Conservation (phyloP, 208 protist species). For the Leishmania amazonensis region DNA sequence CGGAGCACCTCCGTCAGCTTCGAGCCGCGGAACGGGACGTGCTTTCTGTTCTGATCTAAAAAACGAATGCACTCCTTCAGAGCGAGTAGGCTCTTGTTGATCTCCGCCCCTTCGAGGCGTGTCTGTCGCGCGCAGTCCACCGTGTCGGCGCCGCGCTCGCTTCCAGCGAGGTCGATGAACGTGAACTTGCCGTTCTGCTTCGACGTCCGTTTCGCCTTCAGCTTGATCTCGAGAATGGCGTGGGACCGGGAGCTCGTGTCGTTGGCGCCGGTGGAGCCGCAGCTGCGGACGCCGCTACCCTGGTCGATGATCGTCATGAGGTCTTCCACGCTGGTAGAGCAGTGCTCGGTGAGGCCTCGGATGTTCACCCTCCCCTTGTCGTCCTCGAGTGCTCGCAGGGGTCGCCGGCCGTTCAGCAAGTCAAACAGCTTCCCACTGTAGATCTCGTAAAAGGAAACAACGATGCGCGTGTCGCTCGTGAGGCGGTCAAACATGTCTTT, state of each 20-base stretch:
- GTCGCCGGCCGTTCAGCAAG: constrained; percentile 72
- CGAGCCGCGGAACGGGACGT: constrained; percentile 93
- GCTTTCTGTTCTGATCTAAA: constrained; percentile 74
- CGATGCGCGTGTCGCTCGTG: constrained; percentile 32
- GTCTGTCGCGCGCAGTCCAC: constrained; percentile 82
- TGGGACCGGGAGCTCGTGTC: constrained; percentile 94
- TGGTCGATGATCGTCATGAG: constrained; percentile 78
- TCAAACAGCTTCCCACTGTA: constrained; percentile 83
- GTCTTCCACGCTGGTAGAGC: constrained; percentile 47
- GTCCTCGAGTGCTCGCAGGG: constrained; percentile 65
- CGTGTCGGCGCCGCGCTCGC: constrained; percentile 86
- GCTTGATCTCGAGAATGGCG: constrained; percentile 92
- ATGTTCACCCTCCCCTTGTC: constrained; percentile 71
- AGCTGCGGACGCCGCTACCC: constrained; percentile 80
- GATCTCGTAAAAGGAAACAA: constrained; percentile 85
- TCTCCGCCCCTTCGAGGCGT: constrained; percentile 87
- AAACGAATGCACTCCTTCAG: constrained; percentile 90
- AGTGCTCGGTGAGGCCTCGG: constrained; percentile 64
- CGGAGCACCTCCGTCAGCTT: constrained; percentile 93
- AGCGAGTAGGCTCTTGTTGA: constrained; percentile 90
- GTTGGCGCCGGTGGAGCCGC: constrained; percentile 94
- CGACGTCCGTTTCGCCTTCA: constrained; percentile 15
- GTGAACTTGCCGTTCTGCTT: constrained; percentile 57
- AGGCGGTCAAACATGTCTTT: constrained; percentile 76
- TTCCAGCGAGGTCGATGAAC: constrained; percentile 94